Conservation (phyloP, 192 early-diverging fungal genomes). For the Globomyces pollinis-pini region DNA sequence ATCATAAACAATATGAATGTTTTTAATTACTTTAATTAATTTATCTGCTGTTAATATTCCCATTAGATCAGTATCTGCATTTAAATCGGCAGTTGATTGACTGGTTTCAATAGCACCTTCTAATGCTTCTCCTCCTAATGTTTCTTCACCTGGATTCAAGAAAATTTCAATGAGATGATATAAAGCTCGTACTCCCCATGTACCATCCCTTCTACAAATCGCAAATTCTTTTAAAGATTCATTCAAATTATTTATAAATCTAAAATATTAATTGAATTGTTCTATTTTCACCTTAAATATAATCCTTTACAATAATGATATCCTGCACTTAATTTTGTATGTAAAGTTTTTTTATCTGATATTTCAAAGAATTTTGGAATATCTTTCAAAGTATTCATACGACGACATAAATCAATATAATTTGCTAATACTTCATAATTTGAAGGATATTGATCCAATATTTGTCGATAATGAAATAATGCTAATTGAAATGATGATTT, state of each 20-base stretch:
- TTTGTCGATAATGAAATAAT: slow-evolving; percentile 29
- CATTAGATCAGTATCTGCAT: slow-evolving; percentile 38
- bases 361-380: slow-evolving; percentile 23
- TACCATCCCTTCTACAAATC: slow-evolving; percentile 30
- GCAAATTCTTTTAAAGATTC: slow-evolving; percentile 48
- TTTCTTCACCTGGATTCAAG: slow-evolving; percentile 50
- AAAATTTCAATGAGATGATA: slow-evolving; percentile 50
- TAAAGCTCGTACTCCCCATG: slow-evolving; percentile 36
- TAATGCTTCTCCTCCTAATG: slow-evolving; percentile 43
- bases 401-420: slow-evolving; percentile 36
- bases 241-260: slow-evolving; percentile 39
- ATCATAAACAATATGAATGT: slow-evolving; percentile 31
- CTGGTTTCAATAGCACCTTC: slow-evolving; percentile 22
- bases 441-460: slow-evolving; percentile 32
- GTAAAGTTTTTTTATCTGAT: slow-evolving; percentile 24
- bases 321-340: slow-evolving; percentile 31
- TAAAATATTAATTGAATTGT: too few relatives aligned
- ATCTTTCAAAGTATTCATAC: slow-evolving; percentile 38
- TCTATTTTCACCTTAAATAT: slow-evolving; percentile 22
- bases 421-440: slow-evolving; percentile 28
- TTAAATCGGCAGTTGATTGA: slow-evolving; percentile 3
- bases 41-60: slow-evolving; percentile 45
- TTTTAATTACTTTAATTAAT: slow-evolving; percentile 37
- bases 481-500: slow-evolving; percentile 29
- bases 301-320: slow-evolving; percentile 48